Evolutionary conservation across 306 rosid species (phyloP), one percentile per base, ranked within the genome.

Genomic region (Glycine soja): DNA sequence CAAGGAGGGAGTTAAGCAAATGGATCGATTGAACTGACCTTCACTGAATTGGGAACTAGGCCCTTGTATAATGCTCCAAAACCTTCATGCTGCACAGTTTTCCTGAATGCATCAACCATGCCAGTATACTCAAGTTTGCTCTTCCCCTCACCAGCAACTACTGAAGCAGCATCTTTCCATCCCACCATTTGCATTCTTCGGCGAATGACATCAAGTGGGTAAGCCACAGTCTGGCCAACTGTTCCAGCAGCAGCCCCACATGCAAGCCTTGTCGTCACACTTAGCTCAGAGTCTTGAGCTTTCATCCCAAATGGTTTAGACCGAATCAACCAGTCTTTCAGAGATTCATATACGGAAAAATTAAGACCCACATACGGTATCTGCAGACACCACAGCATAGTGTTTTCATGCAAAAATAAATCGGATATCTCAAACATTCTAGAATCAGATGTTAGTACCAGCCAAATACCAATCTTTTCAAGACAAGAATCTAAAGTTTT

Each of bases 181-280:
- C 98, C 98, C 74, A 87, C 94, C 98, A 95, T 95, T 88, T 95
- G 98, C 98, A 92, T 95, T 87, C 98, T 90, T 72, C 98, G 86
- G 70, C 98, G 97, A 82, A 95, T 92, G 43, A 95, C 98, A 86
- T 95, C 98, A 81, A 95, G 97, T 13, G 98, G 97, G 76, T 95
- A 95, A 4, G 97, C 98, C 76, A 92, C 89, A 61, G 98, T 95
- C 88, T 95, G 98, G 65, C 98, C 98, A 1, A 92, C 80, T 65
- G 97, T 90, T 76, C 98, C 98, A 78, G 98, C 97, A 71, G 91
- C 93, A 72, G 98, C 98, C 50, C 98, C 98, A 64, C 97, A 95
- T 61, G 97, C 97, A 75, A 95, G 84, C 72, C 94, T 83, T 51
- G 98, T 91, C 4, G 84, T 85, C 83, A 95, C 97, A 6, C 97